phyloP scores from a whole-genome alignment of 768 basidiomycete species.

The Kwoniella sp. region DNA sequence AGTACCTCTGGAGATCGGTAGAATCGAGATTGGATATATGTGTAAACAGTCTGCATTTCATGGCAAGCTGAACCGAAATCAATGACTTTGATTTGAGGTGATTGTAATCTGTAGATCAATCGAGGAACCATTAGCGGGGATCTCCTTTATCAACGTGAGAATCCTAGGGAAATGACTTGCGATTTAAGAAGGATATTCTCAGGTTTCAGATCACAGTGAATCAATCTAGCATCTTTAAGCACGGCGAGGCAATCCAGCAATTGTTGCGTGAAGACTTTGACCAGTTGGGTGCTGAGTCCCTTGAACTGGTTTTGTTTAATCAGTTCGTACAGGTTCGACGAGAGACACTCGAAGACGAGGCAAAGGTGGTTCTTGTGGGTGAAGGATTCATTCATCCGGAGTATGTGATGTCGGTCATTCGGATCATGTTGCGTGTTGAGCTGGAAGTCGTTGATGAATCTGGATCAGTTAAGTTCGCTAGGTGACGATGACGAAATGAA shows the following conservation, averaged over 20 bases:
- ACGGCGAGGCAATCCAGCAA: slow-evolving; percentile 87
- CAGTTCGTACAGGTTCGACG: slow-evolving; percentile 96
- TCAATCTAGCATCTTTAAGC: slow-evolving; percentile 90
- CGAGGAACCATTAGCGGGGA: neutral
- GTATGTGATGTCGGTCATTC: slow-evolving; percentile 91
- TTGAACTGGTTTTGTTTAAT: slow-evolving; percentile 99
- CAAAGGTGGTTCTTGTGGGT: slow-evolving; percentile 96
- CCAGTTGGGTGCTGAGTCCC: slow-evolving; percentile 91
- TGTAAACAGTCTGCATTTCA: slow-evolving; percentile 99
- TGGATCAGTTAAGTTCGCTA: neutral
- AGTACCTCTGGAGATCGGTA: slow-evolving; percentile 98
- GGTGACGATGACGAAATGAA: no score
- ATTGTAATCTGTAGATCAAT: slow-evolving; percentile 70
- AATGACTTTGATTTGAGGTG: slow-evolving; percentile 97
- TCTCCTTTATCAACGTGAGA: neutral
- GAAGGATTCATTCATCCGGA: slow-evolving; percentile 92
- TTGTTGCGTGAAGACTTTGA: slow-evolving; percentile 98
- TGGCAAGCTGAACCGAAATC: slow-evolving; percentile 99
- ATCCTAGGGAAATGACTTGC: slow-evolving; percentile 59
- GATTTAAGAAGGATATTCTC: slow-evolving; percentile 98
- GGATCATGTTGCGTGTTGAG: slow-evolving; percentile 93
- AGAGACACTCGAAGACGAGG: slow-evolving; percentile 94
- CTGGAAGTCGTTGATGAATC: slow-evolving; percentile 58
- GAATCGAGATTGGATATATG: slow-evolving; percentile 98
- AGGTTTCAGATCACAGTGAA: slow-evolving; percentile 98